phyloP scores from a whole-genome alignment of 352 stramenopile genomes.

The Phytophthora aleatoria region DNA sequence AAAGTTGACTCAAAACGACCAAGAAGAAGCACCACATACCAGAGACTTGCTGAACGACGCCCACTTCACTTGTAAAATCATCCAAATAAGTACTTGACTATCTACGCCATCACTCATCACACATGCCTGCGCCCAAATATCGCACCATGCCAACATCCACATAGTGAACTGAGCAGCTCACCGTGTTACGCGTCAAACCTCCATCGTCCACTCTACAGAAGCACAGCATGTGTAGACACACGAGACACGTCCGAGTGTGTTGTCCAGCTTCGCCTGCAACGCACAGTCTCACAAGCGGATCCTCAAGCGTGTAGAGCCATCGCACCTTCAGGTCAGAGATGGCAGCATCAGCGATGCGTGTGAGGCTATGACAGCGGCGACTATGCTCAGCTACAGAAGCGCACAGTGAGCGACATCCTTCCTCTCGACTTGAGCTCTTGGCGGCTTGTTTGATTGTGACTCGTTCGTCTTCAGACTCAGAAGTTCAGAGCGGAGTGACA shows the following conservation, averaged over 20 bases:
- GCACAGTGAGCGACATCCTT: background rate
- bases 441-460: slow-evolving; percentile 15
- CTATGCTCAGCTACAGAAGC: background rate
- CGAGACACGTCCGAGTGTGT: background rate
- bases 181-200: background rate
- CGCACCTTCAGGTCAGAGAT: too few species aligned
- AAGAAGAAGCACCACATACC: background rate
- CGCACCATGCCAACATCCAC: background rate
- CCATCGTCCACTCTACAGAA: background rate
- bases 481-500: slow-evolving; percentile 7
- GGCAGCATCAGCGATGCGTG: too few species aligned
- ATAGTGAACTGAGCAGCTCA: background rate
- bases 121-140: too few species aligned
- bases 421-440: slow-evolving; percentile 8
- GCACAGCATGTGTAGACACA: background rate
- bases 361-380: too few species aligned
- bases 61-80: background rate
- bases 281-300: too few species aligned
- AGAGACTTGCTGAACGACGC: background rate
- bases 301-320: too few species aligned
- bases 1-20: background rate
- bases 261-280: too few species aligned
- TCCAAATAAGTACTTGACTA: background rate
- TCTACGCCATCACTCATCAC: background rate
- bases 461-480: background rate